Conservation (phyloP, 2,329 filamentous ascomycete species). For the Pestalotiopsis fici region DNA sequence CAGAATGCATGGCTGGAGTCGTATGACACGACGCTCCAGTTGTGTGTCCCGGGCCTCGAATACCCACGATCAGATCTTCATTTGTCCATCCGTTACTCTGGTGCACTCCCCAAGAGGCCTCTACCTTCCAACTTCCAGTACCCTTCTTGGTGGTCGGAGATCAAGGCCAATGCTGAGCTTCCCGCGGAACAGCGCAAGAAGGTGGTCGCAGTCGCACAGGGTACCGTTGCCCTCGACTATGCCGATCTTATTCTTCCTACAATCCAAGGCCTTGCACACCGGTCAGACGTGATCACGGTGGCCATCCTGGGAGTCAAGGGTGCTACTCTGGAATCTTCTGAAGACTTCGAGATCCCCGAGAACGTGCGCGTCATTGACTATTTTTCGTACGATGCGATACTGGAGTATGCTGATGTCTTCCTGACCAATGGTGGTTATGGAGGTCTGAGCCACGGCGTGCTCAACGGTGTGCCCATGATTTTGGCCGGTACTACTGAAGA, state of each 20-base stretch:
- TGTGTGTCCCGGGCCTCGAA: constrained; percentile 40
- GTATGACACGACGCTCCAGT: constrained; percentile 35
- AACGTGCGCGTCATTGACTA: constrained; percentile 34
- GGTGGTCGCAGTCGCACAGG: constrained; percentile 48
- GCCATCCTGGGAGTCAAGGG: constrained; percentile 31
- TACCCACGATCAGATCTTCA: constrained; percentile 38
- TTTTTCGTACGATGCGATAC: constrained; percentile 33
- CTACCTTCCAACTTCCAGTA: constrained; percentile 28
- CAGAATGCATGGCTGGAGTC: constrained; percentile 7
- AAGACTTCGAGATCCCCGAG: constrained; percentile 9
- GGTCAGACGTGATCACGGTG: constrained; percentile 39
- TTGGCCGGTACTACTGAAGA: constrained; percentile 42
- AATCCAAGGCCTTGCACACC: constrained; percentile 39
- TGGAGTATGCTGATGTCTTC: constrained; percentile 38
- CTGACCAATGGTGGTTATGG: constrained; percentile 52
- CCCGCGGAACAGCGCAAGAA: constrained; percentile 27
- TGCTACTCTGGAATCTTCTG: constrained; percentile 24
- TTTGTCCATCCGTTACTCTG: constrained; percentile 41
- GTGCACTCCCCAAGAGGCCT: constrained; percentile 36
- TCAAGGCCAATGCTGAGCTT: constrained; percentile 33
- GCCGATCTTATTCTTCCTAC: constrained; percentile 45
- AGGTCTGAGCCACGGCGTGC: constrained; percentile 43
- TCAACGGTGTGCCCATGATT: constrained; percentile 48
- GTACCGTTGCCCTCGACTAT: constrained; percentile 42
- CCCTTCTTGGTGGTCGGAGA: constrained; percentile 47